phyloP scores from a whole-genome alignment of 2,329 filamentous ascomycete species.

The Alternaria viburni region DNA sequence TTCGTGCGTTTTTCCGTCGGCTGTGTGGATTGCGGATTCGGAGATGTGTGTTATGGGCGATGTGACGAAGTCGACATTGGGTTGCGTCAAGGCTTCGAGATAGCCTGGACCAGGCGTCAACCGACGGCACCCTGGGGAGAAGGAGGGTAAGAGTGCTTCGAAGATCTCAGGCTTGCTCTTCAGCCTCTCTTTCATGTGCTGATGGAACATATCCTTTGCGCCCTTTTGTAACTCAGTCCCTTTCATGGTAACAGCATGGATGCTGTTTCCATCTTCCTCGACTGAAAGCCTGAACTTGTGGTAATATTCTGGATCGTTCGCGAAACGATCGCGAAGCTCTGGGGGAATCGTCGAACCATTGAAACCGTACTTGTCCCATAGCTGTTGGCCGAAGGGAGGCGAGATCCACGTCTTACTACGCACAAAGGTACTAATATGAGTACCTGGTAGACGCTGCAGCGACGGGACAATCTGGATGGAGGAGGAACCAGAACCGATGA shows the following conservation, averaged over 20 bases:
- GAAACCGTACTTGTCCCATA: slow-evolving; percentile 45
- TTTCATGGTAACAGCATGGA: slow-evolving; percentile 42
- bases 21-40: slow-evolving; percentile 47
- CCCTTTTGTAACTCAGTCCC: slow-evolving; percentile 48
- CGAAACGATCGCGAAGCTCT: slow-evolving; percentile 33
- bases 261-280: slow-evolving; percentile 42
- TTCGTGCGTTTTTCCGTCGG: slow-evolving; percentile 48
- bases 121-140: slow-evolving; percentile 56
- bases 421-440: slow-evolving; percentile 40
- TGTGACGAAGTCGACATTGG: slow-evolving; percentile 50
- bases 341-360: slow-evolving; percentile 36
- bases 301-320: slow-evolving; percentile 38
- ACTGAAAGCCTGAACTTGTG: slow-evolving; percentile 38
- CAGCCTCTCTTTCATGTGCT: slow-evolving; percentile 51
- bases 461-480: slow-evolving; percentile 52
- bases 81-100: slow-evolving; percentile 54
- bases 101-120: slow-evolving; percentile 60
- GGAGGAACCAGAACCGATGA: slow-evolving; percentile 46
- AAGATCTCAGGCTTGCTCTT: slow-evolving; percentile 49
- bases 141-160: slow-evolving; percentile 51
- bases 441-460: slow-evolving; percentile 45
- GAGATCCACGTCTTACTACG: slow-evolving; percentile 48
- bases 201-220: slow-evolving; percentile 47
- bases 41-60: slow-evolving; percentile 45
- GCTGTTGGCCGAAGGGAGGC: slow-evolving; percentile 36